Evolutionary conservation across 345 rosid genomes (phyloP).

Genomic region (Anacardium occidentale): DNA sequence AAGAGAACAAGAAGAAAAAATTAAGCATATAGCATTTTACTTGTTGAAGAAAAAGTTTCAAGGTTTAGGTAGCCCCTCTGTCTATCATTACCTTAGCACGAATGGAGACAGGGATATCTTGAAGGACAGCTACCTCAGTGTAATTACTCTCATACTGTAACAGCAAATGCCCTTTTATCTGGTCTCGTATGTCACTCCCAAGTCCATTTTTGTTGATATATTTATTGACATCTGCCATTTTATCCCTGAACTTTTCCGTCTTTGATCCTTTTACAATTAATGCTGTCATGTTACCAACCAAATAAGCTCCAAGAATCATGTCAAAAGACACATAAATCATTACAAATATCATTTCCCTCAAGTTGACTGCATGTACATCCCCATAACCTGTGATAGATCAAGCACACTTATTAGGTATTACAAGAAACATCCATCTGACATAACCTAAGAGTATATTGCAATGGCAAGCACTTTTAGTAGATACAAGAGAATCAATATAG

Average conservation of each 20-base stretch:
- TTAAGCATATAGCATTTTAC: background rate
- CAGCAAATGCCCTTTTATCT: conserved; percentile 74
- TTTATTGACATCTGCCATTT: conserved; percentile 82
- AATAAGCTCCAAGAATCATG: conserved; percentile 95
- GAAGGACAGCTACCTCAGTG: conserved; percentile 76
- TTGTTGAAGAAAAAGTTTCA: background rate
- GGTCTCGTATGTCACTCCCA: conserved; percentile 59
- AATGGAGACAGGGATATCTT: conserved; percentile 81
- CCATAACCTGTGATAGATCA: conserved; percentile 69
- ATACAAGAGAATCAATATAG: background rate
- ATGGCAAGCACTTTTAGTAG: background rate
- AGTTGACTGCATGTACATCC: conserved; percentile 92
- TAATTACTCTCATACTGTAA: conserved; percentile 83
- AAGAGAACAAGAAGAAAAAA: background rate
- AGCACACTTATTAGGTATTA: conserved; percentile 12
- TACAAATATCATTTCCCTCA: conserved; percentile 94
- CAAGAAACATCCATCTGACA: conserved; percentile 7
- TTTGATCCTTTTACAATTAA: conserved; percentile 97
- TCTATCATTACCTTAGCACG: conserved; percentile 71
- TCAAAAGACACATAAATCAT: conserved; percentile 92
- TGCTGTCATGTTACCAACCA: conserved; percentile 97
- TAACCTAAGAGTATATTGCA: background rate
- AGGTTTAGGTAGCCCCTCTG: background rate
- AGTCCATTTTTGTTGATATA: conserved; percentile 87
- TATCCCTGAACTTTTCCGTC: conserved; percentile 91